A percentile compares a stretch with the other conserved stretches of the same genome.
phyloP scores from a whole-genome alignment of 768 basidiomycete genomes.

The Trametes villosa region DNA sequence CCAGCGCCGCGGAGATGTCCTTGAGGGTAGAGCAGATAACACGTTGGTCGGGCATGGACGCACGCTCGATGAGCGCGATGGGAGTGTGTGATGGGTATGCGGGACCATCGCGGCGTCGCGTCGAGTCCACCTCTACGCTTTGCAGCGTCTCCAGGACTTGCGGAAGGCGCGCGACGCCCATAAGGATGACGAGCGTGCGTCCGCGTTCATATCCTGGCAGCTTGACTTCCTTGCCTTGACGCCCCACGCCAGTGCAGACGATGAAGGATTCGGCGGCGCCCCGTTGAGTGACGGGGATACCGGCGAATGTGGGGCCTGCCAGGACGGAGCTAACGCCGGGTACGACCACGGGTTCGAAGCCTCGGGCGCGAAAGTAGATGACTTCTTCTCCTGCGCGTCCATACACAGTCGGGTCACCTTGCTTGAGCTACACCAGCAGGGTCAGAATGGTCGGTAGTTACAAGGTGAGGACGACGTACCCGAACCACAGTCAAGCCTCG shows the following conservation, averaged over 20 bases:
- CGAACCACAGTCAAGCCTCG: slow-evolving; percentile 86
- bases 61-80: slow-evolving; percentile 93
- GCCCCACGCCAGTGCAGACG: slow-evolving; percentile 93
- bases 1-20: slow-evolving; percentile 71
- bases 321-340: slow-evolving; percentile 92
- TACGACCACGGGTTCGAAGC: slow-evolving; percentile 81
- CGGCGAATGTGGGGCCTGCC: slow-evolving; percentile 86
- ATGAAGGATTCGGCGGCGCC: slow-evolving; percentile 90
- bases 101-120: slow-evolving; percentile 45
- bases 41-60: slow-evolving; percentile 92
- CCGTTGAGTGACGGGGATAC: slow-evolving; percentile 93
- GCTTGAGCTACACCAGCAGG: slow-evolving; percentile 71
- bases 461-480: slow-evolving; percentile 47
- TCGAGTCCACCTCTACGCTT: slow-evolving; percentile 13
- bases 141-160: slow-evolving; percentile 70
- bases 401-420: slow-evolving; percentile 96
- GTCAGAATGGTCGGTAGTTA: not conserved
- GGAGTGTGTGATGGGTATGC: slow-evolving; percentile 79
- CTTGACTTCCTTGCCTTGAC: slow-evolving; percentile 77
- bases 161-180: slow-evolving; percentile 90
- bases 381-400: slow-evolving; percentile 95
- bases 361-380: slow-evolving; percentile 85
- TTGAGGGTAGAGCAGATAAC: slow-evolving; percentile 77
- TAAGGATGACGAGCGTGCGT: slow-evolving; percentile 83
- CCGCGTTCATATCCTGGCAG: slow-evolving; percentile 88